Conservation (phyloP, 192 early-diverging fungal species). For the Fimicolochytrium jonesii region DNA sequence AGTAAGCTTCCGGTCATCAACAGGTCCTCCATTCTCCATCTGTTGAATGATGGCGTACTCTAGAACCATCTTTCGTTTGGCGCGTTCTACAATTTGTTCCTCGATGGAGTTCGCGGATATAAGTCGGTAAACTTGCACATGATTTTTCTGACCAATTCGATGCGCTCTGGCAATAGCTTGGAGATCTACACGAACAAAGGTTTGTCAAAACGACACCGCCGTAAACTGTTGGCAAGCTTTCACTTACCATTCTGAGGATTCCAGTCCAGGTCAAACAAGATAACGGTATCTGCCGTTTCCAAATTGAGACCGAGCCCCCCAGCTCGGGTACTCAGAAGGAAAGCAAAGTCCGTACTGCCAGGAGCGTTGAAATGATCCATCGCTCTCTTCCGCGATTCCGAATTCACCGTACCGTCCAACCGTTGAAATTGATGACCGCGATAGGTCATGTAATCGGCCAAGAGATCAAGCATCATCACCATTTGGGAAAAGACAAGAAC, state of each 20-base stretch:
- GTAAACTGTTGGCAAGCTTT: too few relatives aligned
- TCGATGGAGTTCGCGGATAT: constrained; percentile 97
- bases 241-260: constrained; percentile 97
- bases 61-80: constrained; percentile 98
- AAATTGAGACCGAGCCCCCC: constrained; percentile 97
- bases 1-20: constrained; percentile 20
- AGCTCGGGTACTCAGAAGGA: constrained; percentile 93
- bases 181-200: constrained; percentile 59
- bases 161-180: constrained; percentile 98
- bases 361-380: constrained; percentile 98
- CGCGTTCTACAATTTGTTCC: constrained; percentile 97
- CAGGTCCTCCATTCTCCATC: constrained; percentile 86
- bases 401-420: constrained; percentile 85
- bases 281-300: constrained; percentile 94
- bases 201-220: too few relatives aligned
- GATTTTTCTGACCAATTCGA: constrained; percentile 92
- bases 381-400: constrained; percentile 87
- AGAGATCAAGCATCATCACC: constrained; percentile 88
- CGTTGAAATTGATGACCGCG: constrained; percentile 88
- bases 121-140: constrained; percentile 96
- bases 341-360: constrained; percentile 89
- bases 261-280: constrained; percentile 82
- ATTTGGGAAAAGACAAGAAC: constrained; percentile 98
- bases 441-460: constrained; percentile 88
- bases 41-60: constrained; percentile 99